Base-by-base conservation (phyloP, 495 filamentous ascomycete species). In the Xanthoparmelia taractica region DNA sequence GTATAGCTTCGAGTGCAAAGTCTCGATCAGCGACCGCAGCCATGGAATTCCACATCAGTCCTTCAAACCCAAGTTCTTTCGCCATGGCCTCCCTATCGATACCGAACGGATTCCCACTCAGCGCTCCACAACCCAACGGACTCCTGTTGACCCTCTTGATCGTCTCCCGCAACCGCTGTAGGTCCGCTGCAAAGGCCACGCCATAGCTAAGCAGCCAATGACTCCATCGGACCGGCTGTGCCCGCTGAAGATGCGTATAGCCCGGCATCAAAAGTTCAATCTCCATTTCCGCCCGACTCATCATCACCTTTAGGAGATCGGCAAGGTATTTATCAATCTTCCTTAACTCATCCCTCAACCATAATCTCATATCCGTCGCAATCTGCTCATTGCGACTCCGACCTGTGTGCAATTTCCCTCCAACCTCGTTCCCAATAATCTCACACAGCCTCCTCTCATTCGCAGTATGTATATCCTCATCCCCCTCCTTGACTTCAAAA, bases 221-320 rank as follows among this genome's bases (percentile, higher is more conserved):
- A 52, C 82, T 85, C 89, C 90, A 96, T 64, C 89, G 84, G 64
- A 96, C 85, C 15, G 91, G 92, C 77, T 96, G 91, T 34, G 91
- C 93, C 63, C 91, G 86, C 76, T 97, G 93, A 61, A 96, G 76
- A 73, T 97, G 92, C 7, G 92, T 96, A 75, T 97, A 97, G 1
- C 78, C 78, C 45, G 82, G 79, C 79, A 82, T 81, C 60, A 77
- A 78, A 69, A 78, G 79, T 50, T 87, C 83, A 59, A 96, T 85
- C 69, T 96, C 89, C 45, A 78, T 73, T 80, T 95, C 89, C 27
- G 93, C 91, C 25, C 92, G 81, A 29, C 78, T 79, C 60, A 86
- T 82, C 40, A 86, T 85, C 63, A 89, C 87, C 71, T 83, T 83
- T 58, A 97, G 74, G 64, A 97, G 78, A 67, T 86, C 82, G 37